A percentile compares a stretch with the other conserved stretches of the same genome.
Evolutionary conservation across 108 stramenopile genomes (phyloP).

Genomic region (Nannochloropsis oceanica): DNA sequence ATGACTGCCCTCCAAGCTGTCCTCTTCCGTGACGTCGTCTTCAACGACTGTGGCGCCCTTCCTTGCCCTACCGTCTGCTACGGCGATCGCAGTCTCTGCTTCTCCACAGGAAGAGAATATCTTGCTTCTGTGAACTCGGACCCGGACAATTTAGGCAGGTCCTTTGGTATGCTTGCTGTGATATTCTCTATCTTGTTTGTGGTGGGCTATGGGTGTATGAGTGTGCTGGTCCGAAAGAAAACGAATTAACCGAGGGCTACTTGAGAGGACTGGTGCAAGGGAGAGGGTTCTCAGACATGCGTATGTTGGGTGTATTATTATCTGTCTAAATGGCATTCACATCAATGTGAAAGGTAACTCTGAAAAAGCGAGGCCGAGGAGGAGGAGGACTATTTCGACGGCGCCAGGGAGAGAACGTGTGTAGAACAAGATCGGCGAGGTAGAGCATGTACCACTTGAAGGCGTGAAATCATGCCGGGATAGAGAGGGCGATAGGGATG

Average conservation of each 20-base stretch:
- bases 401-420: no score
- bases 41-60: not conserved
- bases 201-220: not conserved
- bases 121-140: not conserved
- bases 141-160: not conserved
- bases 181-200: not conserved
- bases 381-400: no score
- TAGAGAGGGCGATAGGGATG: no score
- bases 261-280: no score
- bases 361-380: no score
- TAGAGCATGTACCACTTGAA: no score
- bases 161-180: not conserved
- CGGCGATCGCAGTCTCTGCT: not conserved
- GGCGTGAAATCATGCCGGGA: no score
- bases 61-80: not conserved
- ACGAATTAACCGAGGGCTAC: not conserved
- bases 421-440: no score
- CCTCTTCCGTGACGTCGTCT: not conserved
- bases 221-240: not conserved
- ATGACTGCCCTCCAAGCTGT: not conserved
- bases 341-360: no score
- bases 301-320: no score
- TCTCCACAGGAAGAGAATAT: not conserved
- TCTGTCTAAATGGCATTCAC: no score
- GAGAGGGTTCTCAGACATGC: no score